A percentile compares a stretch with the other conserved stretches of the same genome.
phyloP scores from a whole-genome alignment of 305 asterid genomes.

The Rubia tinctorum region DNA sequence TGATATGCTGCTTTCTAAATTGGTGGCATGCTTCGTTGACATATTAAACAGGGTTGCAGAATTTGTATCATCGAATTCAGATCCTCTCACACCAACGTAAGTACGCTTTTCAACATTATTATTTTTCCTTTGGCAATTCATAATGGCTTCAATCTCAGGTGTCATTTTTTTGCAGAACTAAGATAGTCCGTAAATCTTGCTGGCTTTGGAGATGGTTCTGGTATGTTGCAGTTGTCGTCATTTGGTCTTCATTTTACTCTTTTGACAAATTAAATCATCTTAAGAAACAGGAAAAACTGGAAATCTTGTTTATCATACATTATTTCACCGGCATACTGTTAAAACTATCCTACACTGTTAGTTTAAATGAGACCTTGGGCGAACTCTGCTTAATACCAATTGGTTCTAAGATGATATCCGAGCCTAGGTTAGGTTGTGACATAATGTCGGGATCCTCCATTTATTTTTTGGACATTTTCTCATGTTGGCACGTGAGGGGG shows the following conservation, averaged over 20 bases:
- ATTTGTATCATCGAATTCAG: conserved; percentile 50
- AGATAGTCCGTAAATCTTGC: conserved; percentile 47
- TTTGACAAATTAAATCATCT: no score
- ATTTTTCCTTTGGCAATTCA: background rate
- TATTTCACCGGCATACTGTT: background rate
- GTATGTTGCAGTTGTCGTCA: conserved; percentile 29
- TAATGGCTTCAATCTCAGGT: conserved; percentile 11
- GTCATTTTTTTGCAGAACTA: conserved; percentile 37
- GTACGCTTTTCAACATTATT: conserved; percentile 19
- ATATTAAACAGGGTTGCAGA: conserved; percentile 57
- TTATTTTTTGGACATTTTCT: background rate
- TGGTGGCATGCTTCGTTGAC: conserved; percentile 6
- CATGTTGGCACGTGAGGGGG: no score
- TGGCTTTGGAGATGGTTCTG: conserved; percentile 86
- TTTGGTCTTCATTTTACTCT: background rate
- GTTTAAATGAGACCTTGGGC: background rate
- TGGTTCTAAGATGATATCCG: no score
- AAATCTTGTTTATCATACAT: background rate
- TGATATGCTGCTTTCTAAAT: background rate
- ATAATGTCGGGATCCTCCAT: background rate
- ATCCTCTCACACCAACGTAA: conserved; percentile 84
- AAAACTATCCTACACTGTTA: background rate
- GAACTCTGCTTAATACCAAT: background rate
- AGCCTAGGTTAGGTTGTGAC: background rate
- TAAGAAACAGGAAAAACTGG: background rate